Percentiles rank a stretch among this genome's conserved stretches.
Conservation (phyloP, 2,329 filamentous ascomycete species). For the Botrytis aclada region DNA sequence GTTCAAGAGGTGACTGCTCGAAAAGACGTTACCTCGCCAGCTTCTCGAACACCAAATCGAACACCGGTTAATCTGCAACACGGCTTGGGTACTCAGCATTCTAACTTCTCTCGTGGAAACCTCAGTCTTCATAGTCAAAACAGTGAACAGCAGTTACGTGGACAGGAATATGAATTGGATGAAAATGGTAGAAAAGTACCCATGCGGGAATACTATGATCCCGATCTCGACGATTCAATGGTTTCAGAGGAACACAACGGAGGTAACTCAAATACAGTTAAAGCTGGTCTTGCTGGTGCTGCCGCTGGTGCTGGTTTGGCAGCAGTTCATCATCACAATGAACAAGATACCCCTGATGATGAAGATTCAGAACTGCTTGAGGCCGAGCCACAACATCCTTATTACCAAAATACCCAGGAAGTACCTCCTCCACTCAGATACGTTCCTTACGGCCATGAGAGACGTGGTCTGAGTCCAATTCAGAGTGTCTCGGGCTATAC, state of each 20-base stretch:
- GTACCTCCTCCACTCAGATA: slow-evolving; percentile 63
- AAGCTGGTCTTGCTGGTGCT: slow-evolving; percentile 32
- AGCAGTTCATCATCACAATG: slow-evolving; percentile 40
- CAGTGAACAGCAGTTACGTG: slow-evolving; percentile 45
- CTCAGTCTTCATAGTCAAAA: slow-evolving; percentile 45
- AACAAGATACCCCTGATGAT: slow-evolving; percentile 27
- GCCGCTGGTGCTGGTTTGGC: slow-evolving; percentile 40
- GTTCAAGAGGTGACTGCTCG: slow-evolving; percentile 55
- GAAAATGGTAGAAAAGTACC: slow-evolving; percentile 38
- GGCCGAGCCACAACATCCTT: slow-evolving; percentile 21
- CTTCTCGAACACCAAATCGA: slow-evolving; percentile 61
- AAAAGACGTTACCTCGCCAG: slow-evolving; percentile 57
- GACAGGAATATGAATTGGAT: slow-evolving; percentile 37
- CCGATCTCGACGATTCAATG: slow-evolving; percentile 30
- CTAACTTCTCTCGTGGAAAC: slow-evolving; percentile 44
- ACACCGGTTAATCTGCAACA: slow-evolving; percentile 54
- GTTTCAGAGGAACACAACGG: slow-evolving; percentile 37
- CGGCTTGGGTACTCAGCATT: slow-evolving; percentile 64
- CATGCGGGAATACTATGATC: slow-evolving; percentile 29
- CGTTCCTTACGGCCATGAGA: slow-evolving; percentile 65
- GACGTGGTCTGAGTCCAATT: slow-evolving; percentile 78
- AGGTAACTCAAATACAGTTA: slow-evolving; percentile 30
- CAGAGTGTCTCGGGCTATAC: slow-evolving; percentile 89
- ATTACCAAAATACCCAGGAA: slow-evolving; percentile 48
- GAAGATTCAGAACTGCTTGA: slow-evolving; percentile 30